Percentiles rank a stretch among this genome's conserved stretches.
These are phyloP conservation scores for Zychaea mexicana DNA, from an alignment of 371 early-diverging fungal genomes.

Conservation along the genomic window DNA sequence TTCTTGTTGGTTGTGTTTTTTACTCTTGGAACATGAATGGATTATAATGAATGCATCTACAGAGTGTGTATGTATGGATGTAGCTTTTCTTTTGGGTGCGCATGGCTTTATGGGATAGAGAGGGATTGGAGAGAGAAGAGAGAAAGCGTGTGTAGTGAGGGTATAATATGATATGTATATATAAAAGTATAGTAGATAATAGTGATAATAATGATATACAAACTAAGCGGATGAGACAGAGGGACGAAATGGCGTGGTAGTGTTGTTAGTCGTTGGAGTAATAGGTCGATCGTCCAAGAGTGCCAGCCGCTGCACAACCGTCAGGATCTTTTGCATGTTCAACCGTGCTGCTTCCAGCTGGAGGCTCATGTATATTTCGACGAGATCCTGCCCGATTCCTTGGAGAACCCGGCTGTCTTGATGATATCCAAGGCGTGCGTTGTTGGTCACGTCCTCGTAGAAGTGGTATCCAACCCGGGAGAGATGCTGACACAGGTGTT, in stretches of 20 bases:
- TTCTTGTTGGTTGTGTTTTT: no score
- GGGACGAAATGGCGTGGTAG: neutral
- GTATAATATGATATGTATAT: neutral
- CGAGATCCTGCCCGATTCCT: slow-evolving; percentile 24
- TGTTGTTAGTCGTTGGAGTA: neutral
- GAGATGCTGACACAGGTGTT: slow-evolving; percentile 16
- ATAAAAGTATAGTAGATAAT: neutral
- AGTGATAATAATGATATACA: slow-evolving; percentile 1
- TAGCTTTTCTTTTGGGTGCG: no score
- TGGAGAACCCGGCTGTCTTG: slow-evolving; percentile 20
- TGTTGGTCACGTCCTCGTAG: slow-evolving; percentile 21
- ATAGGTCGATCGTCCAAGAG: neutral
- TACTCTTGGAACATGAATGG: neutral
- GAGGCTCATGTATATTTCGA: slow-evolving; percentile 19
- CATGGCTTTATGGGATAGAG: no score
- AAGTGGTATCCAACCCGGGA: slow-evolving; percentile 23
- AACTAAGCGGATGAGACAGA: slow-evolving; percentile 5
- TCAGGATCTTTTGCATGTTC: slow-evolving; percentile 16
- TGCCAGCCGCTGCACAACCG: slow-evolving; percentile 8
- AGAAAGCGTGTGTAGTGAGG: neutral
- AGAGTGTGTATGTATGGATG: no score
- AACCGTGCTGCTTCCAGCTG: slow-evolving; percentile 15
- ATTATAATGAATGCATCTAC: slow-evolving; percentile 6
- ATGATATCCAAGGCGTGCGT: slow-evolving; percentile 15
- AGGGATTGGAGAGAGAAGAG: neutral